phyloP scores from a whole-genome alignment of 164 flowering plant genomes.

The Santalum album region DNA sequence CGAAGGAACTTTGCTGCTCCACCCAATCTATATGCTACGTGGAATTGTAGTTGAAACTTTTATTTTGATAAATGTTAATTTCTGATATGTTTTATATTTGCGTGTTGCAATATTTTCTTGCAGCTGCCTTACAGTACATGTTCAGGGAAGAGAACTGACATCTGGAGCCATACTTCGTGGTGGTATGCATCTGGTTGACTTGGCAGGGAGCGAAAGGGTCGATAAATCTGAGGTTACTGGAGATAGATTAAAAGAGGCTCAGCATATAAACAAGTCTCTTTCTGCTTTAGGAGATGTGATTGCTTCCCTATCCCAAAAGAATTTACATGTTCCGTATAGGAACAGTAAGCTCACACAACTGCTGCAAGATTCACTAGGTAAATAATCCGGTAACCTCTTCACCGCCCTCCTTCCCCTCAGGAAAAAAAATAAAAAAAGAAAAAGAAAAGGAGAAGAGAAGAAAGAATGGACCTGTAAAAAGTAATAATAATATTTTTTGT shows the following conservation, averaged over 20 bases:
- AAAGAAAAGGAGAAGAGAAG: too few species aligned
- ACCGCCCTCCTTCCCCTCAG: background rate
- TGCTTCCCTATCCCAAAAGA: slow-evolving; percentile 58
- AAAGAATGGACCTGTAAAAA: too few species aligned
- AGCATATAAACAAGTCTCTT: slow-evolving; percentile 71
- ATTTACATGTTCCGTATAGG: slow-evolving; percentile 67
- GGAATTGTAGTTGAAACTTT: too few species aligned
- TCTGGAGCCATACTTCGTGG: slow-evolving; percentile 55
- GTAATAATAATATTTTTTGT: background rate
- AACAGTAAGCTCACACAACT: slow-evolving; percentile 79
- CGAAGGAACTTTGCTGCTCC: too few species aligned
- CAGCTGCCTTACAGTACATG: slow-evolving; percentile 83
- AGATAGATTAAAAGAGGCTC: slow-evolving; percentile 73
- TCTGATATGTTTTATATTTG: background rate
- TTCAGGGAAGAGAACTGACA: slow-evolving; percentile 64
- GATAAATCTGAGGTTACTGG: slow-evolving; percentile 73
- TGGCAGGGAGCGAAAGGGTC: slow-evolving; percentile 85
- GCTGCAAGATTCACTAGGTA: slow-evolving; percentile 86
- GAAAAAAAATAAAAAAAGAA: background rate
- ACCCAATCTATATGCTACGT: too few species aligned
- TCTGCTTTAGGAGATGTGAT: slow-evolving; percentile 86
- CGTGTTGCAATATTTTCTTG: slow-evolving; percentile 6
- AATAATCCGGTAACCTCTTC: background rate
- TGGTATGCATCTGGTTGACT: slow-evolving; percentile 80
- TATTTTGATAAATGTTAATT: too few species aligned